Percentiles rank a stretch among this genome's conserved stretches.
Evolutionary conservation across 2,329 filamentous ascomycete genomes (phyloP).

Genomic region (Calonectria henricotiae): DNA sequence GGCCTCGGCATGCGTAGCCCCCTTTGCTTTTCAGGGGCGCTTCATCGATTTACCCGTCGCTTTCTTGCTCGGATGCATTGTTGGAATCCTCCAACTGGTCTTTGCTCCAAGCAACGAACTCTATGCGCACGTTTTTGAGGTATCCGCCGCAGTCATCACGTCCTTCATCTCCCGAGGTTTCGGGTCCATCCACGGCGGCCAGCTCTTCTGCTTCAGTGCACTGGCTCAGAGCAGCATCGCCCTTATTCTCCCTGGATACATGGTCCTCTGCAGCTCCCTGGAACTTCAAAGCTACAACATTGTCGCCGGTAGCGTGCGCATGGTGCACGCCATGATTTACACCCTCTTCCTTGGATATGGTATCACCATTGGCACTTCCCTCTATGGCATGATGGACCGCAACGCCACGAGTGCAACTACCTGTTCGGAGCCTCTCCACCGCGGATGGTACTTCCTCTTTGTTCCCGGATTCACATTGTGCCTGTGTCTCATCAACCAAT

Average conservation of each 20-base stretch:
- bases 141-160: constrained; percentile 74
- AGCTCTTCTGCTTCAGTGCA: constrained; percentile 80
- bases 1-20: constrained; percentile 82
- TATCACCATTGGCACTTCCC: constrained; percentile 78
- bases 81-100: constrained; percentile 83
- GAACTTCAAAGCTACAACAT: constrained; percentile 81
- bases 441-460: constrained; percentile 76
- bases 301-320: constrained; percentile 80
- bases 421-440: constrained; percentile 64
- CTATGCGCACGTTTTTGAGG: constrained; percentile 71
- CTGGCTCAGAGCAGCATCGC: constrained; percentile 83
- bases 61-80: constrained; percentile 82
- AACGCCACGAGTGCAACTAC: constrained; percentile 66
- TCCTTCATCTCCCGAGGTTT: constrained; percentile 80
- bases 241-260: constrained; percentile 78
- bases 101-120: constrained; percentile 82
- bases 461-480: constrained; percentile 83
- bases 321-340: constrained; percentile 85
- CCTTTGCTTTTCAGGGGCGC: constrained; percentile 85
- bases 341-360: constrained; percentile 83
- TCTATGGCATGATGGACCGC: constrained; percentile 76
- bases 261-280: constrained; percentile 66
- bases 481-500: constrained; percentile 85
- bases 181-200: constrained; percentile 74
- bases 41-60: constrained; percentile 85